Conservation (phyloP, 2,329 filamentous ascomycete species). For the Monascus ruber region DNA sequence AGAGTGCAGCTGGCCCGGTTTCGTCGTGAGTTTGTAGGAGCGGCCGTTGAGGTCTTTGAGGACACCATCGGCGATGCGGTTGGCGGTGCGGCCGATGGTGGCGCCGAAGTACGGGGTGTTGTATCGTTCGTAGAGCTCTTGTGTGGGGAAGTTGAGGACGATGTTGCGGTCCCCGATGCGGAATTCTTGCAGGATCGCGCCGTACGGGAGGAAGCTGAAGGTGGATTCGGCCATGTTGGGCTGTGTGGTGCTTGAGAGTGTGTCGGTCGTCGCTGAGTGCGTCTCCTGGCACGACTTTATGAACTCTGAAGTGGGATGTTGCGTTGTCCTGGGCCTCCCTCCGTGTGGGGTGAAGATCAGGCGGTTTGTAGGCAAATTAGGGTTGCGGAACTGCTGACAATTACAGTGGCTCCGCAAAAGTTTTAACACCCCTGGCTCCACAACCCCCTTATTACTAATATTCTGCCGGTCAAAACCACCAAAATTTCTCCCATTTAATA, state of each 20-base stretch:
- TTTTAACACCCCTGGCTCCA: too few relatives aligned
- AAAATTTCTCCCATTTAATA: too few relatives aligned
- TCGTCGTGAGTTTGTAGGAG: conserved; percentile 50
- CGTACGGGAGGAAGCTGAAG: conserved; percentile 24
- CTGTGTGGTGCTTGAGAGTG: not conserved
- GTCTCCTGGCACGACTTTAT: too few relatives aligned
- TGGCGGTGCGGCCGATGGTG: conserved; percentile 68
- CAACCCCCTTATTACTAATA: too few relatives aligned
- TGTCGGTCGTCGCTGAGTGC: too few relatives aligned
- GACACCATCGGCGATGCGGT: conserved; percentile 59
- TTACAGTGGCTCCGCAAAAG: too few relatives aligned
- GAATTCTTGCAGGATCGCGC: conserved; percentile 48
- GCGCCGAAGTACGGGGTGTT: conserved; percentile 73
- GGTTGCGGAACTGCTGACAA: too few relatives aligned
- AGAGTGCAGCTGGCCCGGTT: conserved; percentile 65
- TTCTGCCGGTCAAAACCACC: too few relatives aligned
- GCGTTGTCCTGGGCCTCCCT: too few relatives aligned
- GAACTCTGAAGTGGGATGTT: too few relatives aligned
- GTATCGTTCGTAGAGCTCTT: conserved; percentile 57
- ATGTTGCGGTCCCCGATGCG: conserved; percentile 64
- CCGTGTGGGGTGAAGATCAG: too few relatives aligned
- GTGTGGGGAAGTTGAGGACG: conserved; percentile 65
- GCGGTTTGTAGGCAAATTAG: too few relatives aligned
- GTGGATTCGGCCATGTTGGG: not conserved
- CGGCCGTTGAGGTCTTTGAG: conserved; percentile 60